These are phyloP conservation scores for Colletotrichum theobromicola DNA, from an alignment of 2,329 filamentous ascomycete genomes.

Conservation along the genomic window DNA sequence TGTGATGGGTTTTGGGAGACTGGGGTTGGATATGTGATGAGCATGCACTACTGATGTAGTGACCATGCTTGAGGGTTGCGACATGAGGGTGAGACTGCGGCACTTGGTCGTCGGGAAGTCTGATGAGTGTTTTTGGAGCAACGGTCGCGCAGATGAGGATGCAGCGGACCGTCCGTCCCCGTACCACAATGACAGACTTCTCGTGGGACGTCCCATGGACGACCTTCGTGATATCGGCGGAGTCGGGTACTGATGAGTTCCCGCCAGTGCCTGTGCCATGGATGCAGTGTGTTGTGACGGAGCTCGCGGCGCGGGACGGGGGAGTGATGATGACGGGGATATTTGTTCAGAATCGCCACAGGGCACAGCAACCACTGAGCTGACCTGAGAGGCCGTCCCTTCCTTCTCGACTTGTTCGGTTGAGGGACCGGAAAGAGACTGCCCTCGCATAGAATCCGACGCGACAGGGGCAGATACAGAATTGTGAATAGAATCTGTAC, in stretches of 20 bases:
- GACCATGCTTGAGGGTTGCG: constrained; percentile 69
- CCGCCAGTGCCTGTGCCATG: constrained; percentile 8
- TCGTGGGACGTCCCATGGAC: constrained; percentile 27
- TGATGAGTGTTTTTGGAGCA: constrained; percentile 47
- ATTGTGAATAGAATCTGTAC: constrained; percentile 69
- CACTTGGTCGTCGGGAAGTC: constrained; percentile 46
- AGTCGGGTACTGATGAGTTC: constrained; percentile 22
- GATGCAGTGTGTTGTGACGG: constrained; percentile 10
- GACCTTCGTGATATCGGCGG: constrained; percentile 24
- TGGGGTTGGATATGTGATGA: constrained; percentile 71
- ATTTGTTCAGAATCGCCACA: constrained; percentile 20
- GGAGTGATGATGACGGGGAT: constrained; percentile 4
- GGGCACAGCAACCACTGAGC: constrained; percentile 18
- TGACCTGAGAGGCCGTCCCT: constrained; percentile 12
- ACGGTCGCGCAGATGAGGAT: constrained; percentile 37
- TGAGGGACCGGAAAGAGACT: constrained; percentile 20
- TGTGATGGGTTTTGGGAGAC: constrained; percentile 56
- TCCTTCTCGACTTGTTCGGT: constrained; percentile 11
- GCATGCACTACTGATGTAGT: constrained; percentile 69
- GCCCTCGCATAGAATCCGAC: constrained; percentile 22
- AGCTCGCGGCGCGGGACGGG: neutral
- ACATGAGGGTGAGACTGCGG: constrained; percentile 51
- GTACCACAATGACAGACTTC: constrained; percentile 28
- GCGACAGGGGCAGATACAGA: constrained; percentile 37
- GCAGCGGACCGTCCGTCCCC: constrained; percentile 36